phyloP scores from a whole-genome alignment of 2,329 filamentous ascomycete genomes.

The Furcasterigmium sp. region DNA sequence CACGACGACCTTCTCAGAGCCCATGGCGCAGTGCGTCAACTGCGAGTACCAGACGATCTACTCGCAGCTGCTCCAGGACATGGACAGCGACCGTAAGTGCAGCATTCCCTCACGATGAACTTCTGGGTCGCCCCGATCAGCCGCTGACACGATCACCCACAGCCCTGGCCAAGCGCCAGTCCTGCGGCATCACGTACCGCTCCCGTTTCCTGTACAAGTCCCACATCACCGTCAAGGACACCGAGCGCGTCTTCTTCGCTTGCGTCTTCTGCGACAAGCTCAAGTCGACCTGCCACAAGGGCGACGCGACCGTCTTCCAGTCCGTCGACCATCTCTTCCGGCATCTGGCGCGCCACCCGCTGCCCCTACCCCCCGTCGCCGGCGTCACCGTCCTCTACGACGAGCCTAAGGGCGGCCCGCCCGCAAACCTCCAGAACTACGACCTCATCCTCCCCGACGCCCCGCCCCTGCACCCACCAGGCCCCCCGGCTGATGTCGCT shows the following conservation, averaged over 20 bases:
- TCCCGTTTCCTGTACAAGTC: conserved; percentile 37
- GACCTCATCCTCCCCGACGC: conserved; percentile 29
- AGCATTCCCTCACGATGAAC: no score
- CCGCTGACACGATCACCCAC: conserved; percentile 14
- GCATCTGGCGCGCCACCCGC: conserved; percentile 33
- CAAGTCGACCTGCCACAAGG: conserved; percentile 25
- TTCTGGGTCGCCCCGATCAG: no score
- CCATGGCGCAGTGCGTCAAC: conserved; percentile 14
- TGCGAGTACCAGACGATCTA: conserved; percentile 17
- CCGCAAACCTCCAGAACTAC: conserved; percentile 21
- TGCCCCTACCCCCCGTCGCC: conserved; percentile 28
- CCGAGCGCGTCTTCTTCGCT: conserved; percentile 29
- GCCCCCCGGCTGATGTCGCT: conserved; percentile 17
- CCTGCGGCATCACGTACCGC: conserved; percentile 30
- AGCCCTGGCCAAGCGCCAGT: conserved; percentile 25
- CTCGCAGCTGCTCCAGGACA: conserved; percentile 24
- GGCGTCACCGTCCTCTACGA: conserved; percentile 32
- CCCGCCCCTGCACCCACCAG: conserved; percentile 18
- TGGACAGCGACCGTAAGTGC: conserved; percentile 18
- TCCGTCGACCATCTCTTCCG: conserved; percentile 29
- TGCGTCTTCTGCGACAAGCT: conserved; percentile 32
- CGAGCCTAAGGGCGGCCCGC: conserved; percentile 18
- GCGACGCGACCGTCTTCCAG: conserved; percentile 35
- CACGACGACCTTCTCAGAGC: conserved; percentile 7
- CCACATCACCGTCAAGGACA: conserved; percentile 25